These are phyloP conservation scores for Pittosporum tobira DNA, from an alignment of 129 eudicot genomes.

Conservation along the genomic window DNA sequence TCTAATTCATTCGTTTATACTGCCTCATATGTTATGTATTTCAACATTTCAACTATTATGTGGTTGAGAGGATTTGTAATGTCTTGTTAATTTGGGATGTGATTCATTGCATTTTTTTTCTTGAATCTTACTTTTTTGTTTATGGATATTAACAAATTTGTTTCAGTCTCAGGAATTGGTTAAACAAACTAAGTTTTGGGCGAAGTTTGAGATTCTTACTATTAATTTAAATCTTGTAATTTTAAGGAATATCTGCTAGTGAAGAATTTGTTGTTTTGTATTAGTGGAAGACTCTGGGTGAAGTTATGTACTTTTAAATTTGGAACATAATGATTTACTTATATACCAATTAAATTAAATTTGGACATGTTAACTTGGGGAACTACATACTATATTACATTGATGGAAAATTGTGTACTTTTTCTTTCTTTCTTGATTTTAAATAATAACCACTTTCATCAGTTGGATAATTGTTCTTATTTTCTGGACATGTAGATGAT, in stretches of 20 bases:
- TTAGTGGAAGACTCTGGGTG: not conserved
- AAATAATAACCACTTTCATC: not conserved
- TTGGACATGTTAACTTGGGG: not conserved
- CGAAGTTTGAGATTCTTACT: not conserved
- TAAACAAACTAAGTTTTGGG: no score
- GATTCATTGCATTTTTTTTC: not conserved
- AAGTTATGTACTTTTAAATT: no score
- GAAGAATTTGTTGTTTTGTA: not conserved
- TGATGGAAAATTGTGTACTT: not conserved
- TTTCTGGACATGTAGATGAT: slow-evolving; percentile 35
- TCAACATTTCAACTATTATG: no score
- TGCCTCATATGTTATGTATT: no score
- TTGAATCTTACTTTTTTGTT: not conserved
- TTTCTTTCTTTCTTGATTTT: not conserved
- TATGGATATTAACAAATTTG: no score
- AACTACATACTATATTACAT: not conserved
- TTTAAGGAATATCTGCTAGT: not conserved
- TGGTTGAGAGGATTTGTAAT: not conserved
- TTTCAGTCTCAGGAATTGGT: no score
- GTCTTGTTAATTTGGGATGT: not conserved
- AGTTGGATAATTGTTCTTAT: slow-evolving; percentile 1
- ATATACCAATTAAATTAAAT: no score
- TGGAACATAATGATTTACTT: no score
- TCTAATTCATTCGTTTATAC: not conserved
- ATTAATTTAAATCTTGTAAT: not conserved